Base-by-base conservation (phyloP, 139 green algal genomes). In the Volvox africanus region DNA sequence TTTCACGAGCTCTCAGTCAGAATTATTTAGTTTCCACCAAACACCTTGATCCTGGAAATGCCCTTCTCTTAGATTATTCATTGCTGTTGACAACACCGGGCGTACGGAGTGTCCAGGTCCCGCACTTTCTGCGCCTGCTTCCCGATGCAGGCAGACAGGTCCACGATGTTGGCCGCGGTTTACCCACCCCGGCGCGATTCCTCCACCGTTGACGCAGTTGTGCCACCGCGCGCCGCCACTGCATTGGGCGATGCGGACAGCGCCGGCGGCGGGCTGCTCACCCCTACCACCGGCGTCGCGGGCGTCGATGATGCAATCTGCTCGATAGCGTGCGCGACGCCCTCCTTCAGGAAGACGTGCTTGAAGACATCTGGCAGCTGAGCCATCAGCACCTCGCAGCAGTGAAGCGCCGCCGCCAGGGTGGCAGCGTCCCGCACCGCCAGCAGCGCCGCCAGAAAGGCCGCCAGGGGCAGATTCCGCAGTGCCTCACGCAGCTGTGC, bases 271-370 rank as follows among this genome's bases (percentile, higher is more conserved):
- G 37, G 26, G 26, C n/a, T 37, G 83, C 86, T 26, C 44, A 36
- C 22, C 26, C 50, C 69, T 11, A 65, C 35, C 32, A 12, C 28
- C 22, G 67, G 76, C 21, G 73, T 79, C 5, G 92, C 37, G 21
- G 81, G 36, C 55, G 85, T 69, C 12, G 37, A n/a, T 0, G 81
- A 90, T n/a, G 95, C 95, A 62, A 99, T 94, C 89, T 96, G 92
- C 28, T 98, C 95, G 30, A 99, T 92, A 0, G 96, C 96, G 84
- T 99, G 96, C 71, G 98, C 94, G 2, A 99, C 97, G 0, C 98
- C 98, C 93, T 99, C 98, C 91, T 98, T 98, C 1, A 98, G 69
- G 83, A 99, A 99, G 75, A 93, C 92, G 61, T 92, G 92, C 33
- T 50, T 61, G 92, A 98, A 98, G 0, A 97, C 85, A 0, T 95